phyloP scores from a whole-genome alignment of 176 grass and related monocot species.

The Metroxylon sagu region DNA sequence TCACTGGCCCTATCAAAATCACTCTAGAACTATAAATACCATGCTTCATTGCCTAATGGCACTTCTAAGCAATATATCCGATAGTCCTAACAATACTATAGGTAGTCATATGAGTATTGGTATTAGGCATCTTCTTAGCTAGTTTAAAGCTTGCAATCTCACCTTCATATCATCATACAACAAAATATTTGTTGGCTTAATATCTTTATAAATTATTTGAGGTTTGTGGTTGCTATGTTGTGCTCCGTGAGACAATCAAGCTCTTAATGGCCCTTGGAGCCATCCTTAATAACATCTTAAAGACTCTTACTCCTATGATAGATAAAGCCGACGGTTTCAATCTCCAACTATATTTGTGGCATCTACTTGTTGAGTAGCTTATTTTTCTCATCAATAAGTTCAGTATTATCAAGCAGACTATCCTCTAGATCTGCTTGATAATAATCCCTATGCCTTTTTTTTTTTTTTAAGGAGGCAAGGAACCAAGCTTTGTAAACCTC shows the following conservation, averaged over 20 bases:
- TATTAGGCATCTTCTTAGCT: conserved; percentile 14
- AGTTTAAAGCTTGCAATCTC: conserved; percentile 12
- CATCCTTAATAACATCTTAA: background rate
- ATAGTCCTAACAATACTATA: background rate
- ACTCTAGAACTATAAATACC: conserved; percentile 17
- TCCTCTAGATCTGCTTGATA: conserved; percentile 14
- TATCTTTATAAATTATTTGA: conserved; percentile 1
- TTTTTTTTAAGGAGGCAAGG: background rate
- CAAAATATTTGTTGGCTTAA: conserved; percentile 10
- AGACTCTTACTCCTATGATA: conserved; percentile 1
- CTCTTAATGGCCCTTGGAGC: background rate
- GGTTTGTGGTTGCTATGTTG: conserved; percentile 5
- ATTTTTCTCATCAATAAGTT: conserved; percentile 6
- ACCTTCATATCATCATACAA: conserved; percentile 10
- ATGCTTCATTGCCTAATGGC: background rate
- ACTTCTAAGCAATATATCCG: conserved; percentile 10
- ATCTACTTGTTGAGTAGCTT: conserved; percentile 9
- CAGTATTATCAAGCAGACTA: background rate
- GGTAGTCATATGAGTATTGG: background rate
- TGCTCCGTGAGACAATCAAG: background rate
- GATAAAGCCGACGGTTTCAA: background rate
- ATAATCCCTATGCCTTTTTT: background rate
- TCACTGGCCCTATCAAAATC: conserved; percentile 5
- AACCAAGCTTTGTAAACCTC: conserved; percentile 9
- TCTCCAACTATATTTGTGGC: conserved; percentile 5